Conservation (phyloP, 2,329 filamentous ascomycete genomes). For the Sporothrix dimorphospora region DNA sequence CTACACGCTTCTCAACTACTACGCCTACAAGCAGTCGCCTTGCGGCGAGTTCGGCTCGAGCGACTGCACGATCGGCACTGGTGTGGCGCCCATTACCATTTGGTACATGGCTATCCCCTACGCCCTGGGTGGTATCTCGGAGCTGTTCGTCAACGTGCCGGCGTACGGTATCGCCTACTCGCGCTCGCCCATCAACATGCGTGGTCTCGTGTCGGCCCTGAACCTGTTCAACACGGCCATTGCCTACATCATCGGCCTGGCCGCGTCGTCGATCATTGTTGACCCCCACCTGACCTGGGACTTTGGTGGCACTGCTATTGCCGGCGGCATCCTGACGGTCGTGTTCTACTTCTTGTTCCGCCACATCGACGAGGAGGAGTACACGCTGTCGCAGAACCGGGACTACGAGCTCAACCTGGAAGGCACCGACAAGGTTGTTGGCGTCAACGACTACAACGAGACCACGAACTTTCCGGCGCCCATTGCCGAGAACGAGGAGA, state of each 20-base stretch:
- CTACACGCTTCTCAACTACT: slow-evolving; percentile 49
- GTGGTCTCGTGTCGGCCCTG: slow-evolving; percentile 69
- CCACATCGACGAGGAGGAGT: slow-evolving; percentile 53
- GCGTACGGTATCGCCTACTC: slow-evolving; percentile 61
- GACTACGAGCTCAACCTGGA: slow-evolving; percentile 36
- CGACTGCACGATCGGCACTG: slow-evolving; percentile 41
- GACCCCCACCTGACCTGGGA: slow-evolving; percentile 56
- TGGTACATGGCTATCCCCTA: slow-evolving; percentile 62
- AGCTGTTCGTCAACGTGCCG: slow-evolving; percentile 56
- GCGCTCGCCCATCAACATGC: slow-evolving; percentile 77
- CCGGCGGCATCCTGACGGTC: slow-evolving; percentile 49
- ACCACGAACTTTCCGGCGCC: slow-evolving; percentile 36
- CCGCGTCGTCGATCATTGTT: slow-evolving; percentile 49
- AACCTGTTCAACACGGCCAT: slow-evolving; percentile 72
- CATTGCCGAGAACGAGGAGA: slow-evolving; percentile 38
- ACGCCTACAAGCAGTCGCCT: slow-evolving; percentile 48
- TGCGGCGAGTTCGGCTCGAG: slow-evolving; percentile 48
- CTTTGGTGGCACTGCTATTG: slow-evolving; percentile 53
- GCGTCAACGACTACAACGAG: slow-evolving; percentile 36
- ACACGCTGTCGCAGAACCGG: slow-evolving; percentile 44
- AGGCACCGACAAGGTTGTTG: slow-evolving; percentile 32
- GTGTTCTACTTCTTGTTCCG: slow-evolving; percentile 53
- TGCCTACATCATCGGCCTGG: slow-evolving; percentile 69
- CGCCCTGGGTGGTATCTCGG: slow-evolving; percentile 54
- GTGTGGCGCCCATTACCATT: slow-evolving; percentile 51